Conservation (phyloP, 176 grass and related monocot genomes). For the Alloteropsis semialata region DNA sequence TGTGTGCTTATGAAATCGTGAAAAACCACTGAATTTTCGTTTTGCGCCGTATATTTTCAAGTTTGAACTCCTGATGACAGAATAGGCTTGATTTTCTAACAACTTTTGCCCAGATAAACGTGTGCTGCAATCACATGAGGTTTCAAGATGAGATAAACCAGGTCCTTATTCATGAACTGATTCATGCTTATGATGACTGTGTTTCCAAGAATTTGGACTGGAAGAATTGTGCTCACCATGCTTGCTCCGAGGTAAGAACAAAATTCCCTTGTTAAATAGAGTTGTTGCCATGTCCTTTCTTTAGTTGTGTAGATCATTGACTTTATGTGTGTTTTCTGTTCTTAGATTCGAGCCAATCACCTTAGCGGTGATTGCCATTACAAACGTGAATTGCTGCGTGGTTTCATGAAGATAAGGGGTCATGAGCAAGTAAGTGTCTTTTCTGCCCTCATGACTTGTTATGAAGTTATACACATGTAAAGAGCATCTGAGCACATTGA, state of each 20-base stretch:
- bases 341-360: slow-evolving; percentile 91
- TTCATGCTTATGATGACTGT: slow-evolving; percentile 97
- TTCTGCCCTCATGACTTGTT: background rate
- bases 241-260: slow-evolving; percentile 82
- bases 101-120: slow-evolving; percentile 53
- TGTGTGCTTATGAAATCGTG: background rate
- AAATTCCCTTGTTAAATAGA: slow-evolving; percentile 7
- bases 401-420: slow-evolving; percentile 91
- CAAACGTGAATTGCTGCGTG: slow-evolving; percentile 76
- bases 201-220: slow-evolving; percentile 77
- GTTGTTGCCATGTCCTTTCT: background rate
- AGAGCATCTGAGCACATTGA: background rate
- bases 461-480: background rate
- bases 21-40: background rate
- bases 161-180: slow-evolving; percentile 78
- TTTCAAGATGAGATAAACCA: slow-evolving; percentile 75
- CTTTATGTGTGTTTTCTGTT: slow-evolving; percentile 18
- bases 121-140: slow-evolving; percentile 75
- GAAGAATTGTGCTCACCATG: slow-evolving; percentile 94
- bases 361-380: slow-evolving; percentile 97
- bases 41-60: background rate
- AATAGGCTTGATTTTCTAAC: slow-evolving; percentile 12
- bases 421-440: slow-evolving; percentile 77
- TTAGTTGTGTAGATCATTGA: background rate
- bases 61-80: background rate